These are phyloP conservation scores for Aaosphaeria arxii DNA, from an alignment of 2,329 filamentous ascomycete genomes.

Conservation along the genomic window DNA sequence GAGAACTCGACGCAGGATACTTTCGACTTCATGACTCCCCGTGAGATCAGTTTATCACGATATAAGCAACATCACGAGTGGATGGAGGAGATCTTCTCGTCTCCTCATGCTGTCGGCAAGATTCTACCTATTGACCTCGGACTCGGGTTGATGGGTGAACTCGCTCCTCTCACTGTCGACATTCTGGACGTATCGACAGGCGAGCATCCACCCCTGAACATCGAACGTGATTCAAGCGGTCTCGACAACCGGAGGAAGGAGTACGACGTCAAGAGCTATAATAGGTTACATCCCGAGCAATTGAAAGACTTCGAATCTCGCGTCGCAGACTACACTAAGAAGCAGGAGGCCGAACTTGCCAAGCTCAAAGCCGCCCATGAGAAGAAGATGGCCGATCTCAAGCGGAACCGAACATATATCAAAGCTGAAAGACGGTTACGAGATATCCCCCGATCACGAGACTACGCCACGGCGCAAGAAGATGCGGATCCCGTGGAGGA, in stretches of 20 bases:
- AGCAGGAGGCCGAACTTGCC: conserved; percentile 78
- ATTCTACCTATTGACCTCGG: conserved; percentile 86
- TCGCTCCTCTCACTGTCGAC: conserved; percentile 77
- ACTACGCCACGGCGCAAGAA: conserved; percentile 1
- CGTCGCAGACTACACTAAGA: conserved; percentile 67
- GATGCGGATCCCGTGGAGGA: conserved; percentile 59
- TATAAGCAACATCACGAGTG: conserved; percentile 97
- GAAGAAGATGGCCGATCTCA: conserved; percentile 70
- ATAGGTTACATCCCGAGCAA: conserved; percentile 70
- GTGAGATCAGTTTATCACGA: conserved; percentile 81
- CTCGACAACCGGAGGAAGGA: conserved; percentile 14
- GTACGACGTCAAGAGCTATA: conserved; percentile 51
- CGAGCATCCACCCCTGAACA: conserved; percentile 18
- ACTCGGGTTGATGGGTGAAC: conserved; percentile 72
- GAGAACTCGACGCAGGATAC: conserved; percentile 85
- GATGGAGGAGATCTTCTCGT: conserved; percentile 97
- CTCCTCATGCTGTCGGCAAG: conserved; percentile 79
- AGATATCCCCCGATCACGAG: conserved; percentile 51
- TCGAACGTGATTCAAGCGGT: conserved; percentile 6
- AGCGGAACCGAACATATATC: conserved; percentile 66
- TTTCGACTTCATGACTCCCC: conserved; percentile 83
- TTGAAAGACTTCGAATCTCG: conserved; percentile 81
- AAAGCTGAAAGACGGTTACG: conserved; percentile 75
- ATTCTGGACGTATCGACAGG: conserved; percentile 65
- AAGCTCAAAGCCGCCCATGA: conserved; percentile 78